A percentile compares a stretch with the other conserved stretches of the same genome.
Evolutionary conservation across 140 eudicot genomes (phyloP).

Genomic region (Ambrosia hybrid): DNA sequence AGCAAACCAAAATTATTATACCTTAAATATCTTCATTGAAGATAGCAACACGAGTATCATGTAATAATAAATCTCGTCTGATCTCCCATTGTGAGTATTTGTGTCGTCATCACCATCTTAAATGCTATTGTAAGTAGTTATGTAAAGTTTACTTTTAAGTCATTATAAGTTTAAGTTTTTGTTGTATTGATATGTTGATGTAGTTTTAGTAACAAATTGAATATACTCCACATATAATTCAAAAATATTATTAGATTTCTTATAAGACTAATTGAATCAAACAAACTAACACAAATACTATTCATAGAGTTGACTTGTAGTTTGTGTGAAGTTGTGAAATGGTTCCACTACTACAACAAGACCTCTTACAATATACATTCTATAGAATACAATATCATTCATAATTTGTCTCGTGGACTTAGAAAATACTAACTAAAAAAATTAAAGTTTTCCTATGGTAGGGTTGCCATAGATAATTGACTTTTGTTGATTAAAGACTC

Average conservation of each 20-base stretch:
- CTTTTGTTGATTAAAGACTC: constrained; percentile 28
- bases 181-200: neutral
- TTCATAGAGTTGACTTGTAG: constrained; percentile 37
- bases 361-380: constrained; percentile 11
- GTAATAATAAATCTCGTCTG: neutral
- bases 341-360: constrained; percentile 34
- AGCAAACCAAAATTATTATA: no score
- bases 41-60: no score
- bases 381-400: constrained; percentile 28
- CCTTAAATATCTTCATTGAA: no score
- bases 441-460: constrained; percentile 19
- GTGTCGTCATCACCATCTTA: neutral
- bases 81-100: neutral
- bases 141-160: neutral
- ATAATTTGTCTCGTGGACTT: constrained; percentile 35
- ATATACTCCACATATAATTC: neutral
- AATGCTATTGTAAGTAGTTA: neutral
- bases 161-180: no score
- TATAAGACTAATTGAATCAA: neutral
- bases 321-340: constrained; percentile 29
- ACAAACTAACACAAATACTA: constrained; percentile 21
- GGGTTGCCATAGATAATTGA: constrained; percentile 34
- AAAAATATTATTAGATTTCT: neutral
- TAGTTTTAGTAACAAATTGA: neutral
- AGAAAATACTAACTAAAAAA: constrained; percentile 19